Evolutionary conservation across 2,329 filamentous ascomycete species (phyloP), one percentile per base, ranked within the genome.

Genomic region (Cercospora sp.): DNA sequence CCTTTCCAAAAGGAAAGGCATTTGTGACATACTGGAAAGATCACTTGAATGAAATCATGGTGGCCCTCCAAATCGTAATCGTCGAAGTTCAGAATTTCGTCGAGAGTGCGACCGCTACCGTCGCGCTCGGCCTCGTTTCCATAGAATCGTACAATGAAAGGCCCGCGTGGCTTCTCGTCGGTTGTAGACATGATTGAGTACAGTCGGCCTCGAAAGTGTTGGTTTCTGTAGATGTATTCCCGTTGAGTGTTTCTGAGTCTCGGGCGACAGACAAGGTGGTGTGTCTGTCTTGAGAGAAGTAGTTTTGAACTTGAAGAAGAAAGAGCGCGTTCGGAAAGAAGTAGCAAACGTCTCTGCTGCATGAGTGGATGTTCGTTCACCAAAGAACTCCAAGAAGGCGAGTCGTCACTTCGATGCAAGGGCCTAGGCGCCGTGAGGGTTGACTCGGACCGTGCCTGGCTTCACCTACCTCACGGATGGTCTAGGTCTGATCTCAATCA

Each of bases 1-100:
- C n/a, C n/a, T n/a, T n/a, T n/a, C n/a, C 23, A 61, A 5, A n/a
- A 20, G 33, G 13, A 13, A 16, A n/a, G 5, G 12, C 26, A 8
- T 40, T 10, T 55, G 4, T 31, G n/a, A 58, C 65, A 42, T 48
- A 69, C 65, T 1, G 86, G 86, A 71, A 88, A 88, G 2, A 88
- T 74, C 64, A 81, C 81, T 68, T 88, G 86, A 65, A 88, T 86
- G 73, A 84, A 88, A 74, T 87, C 81, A 73, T 88, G 86, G 18
- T 67, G 74, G 59, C 28, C 51, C 69, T 87, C 85, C 0, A 88
- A 79, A 6, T 76, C 69, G 20, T 64, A 28, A 64, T 76, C 69
- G 26, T 66, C 60, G 71, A 83, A 86, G 0, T 63, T 62, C 5
- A 87, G 76, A 10, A 88, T 85, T 2, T 83, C 73, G 5, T 80